Evolutionary conservation across 176 grass and related monocot genomes (phyloP).

Genomic region (Leersia perrieri): DNA sequence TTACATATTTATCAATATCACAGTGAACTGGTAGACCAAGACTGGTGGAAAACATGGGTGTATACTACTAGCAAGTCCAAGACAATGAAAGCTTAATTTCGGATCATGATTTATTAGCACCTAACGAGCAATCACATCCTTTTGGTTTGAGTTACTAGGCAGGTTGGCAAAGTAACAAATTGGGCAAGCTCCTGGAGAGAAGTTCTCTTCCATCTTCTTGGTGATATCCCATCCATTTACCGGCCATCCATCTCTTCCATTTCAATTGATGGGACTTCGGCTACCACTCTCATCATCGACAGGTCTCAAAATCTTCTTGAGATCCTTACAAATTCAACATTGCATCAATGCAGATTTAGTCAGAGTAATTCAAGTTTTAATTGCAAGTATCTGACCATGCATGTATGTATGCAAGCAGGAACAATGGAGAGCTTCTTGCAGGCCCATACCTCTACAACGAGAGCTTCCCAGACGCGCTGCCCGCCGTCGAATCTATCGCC

Average conservation of each 20-base stretch:
- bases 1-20: not conserved
- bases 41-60: not conserved
- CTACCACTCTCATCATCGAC: slow-evolving; percentile 69
- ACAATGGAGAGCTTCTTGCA: slow-evolving; percentile 47
- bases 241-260: slow-evolving; percentile 57
- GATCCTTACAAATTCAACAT: not conserved
- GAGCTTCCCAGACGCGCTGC: slow-evolving; percentile 63
- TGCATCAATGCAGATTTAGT: not conserved
- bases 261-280: slow-evolving; percentile 60
- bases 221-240: slow-evolving; percentile 41
- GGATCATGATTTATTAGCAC: not conserved
- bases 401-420: not conserved
- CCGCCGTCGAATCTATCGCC: slow-evolving; percentile 50
- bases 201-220: slow-evolving; percentile 66
- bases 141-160: slow-evolving; percentile 36
- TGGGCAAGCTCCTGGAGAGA: slow-evolving; percentile 64
- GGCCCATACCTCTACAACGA: slow-evolving; percentile 82
- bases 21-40: not conserved
- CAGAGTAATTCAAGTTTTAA: no score
- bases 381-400: not conserved
- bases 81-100: not conserved
- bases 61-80: not conserved
- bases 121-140: not conserved
- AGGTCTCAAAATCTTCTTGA: slow-evolving; percentile 29
- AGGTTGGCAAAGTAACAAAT: slow-evolving; percentile 39